Conservation (phyloP, 176 grass and related monocot genomes). For the Thalia dealbata region DNA sequence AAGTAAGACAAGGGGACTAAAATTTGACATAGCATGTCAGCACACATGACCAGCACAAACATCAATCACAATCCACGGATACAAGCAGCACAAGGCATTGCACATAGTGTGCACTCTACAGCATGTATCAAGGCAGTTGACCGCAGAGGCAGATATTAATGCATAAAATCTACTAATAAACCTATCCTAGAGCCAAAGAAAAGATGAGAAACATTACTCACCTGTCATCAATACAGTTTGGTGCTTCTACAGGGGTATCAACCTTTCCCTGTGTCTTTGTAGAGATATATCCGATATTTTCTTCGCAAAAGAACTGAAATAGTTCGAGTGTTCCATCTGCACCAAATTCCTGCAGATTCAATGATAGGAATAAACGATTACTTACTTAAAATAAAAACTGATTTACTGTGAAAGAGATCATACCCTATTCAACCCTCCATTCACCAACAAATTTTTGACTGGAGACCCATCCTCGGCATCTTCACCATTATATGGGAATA, state of each 20-base stretch:
- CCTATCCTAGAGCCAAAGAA: not conserved
- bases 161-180: not conserved
- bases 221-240: conserved; percentile 1
- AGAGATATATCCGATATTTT: conserved; percentile 36
- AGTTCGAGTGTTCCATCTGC: conserved; percentile 59
- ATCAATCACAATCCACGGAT: not conserved
- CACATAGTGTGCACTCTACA: not conserved
- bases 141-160: not conserved
- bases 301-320: conserved; percentile 65
- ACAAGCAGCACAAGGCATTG: not conserved
- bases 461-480: conserved; percentile 15
- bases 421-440: conserved; percentile 69
- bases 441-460: conserved; percentile 44
- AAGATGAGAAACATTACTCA: not conserved
- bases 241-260: conserved; percentile 25
- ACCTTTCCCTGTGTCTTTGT: conserved; percentile 36
- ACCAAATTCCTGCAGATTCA: conserved; percentile 56
- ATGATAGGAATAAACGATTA: not conserved
- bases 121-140: not conserved
- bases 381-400: not conserved
- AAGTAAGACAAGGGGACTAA: not conserved
- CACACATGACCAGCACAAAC: not conserved
- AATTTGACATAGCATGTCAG: not conserved
- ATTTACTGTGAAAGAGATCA: conserved; percentile 7
- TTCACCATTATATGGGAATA: conserved; percentile 42